Percentiles rank a stretch among this genome's conserved stretches.
Evolutionary conservation across 345 rosid species (phyloP).

Genomic region (Eucalyptus polybractea): DNA sequence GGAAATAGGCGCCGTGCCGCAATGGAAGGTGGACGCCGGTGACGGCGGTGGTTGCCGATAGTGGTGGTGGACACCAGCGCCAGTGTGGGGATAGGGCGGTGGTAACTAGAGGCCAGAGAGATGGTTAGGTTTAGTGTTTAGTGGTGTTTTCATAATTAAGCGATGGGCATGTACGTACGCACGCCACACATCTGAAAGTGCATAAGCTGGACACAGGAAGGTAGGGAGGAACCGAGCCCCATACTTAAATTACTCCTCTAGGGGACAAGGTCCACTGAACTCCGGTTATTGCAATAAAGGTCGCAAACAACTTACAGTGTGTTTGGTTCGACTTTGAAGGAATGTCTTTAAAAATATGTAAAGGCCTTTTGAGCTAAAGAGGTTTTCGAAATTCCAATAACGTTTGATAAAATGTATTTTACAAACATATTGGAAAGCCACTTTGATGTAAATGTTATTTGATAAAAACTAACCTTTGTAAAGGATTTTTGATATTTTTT

Average conservation of each 20-base stretch:
- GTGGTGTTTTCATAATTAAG: neutral
- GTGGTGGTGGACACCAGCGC: neutral
- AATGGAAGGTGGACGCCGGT: neutral
- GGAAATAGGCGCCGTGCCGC: neutral
- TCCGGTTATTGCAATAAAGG: neutral
- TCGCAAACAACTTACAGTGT: neutral
- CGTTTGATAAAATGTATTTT: neutral
- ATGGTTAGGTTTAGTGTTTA: neutral
- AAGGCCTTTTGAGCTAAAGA: neutral
- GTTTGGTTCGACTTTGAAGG: neutral
- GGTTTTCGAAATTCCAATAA: rapidly evolving
- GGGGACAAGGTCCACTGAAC: neutral
- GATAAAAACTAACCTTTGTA: neutral
- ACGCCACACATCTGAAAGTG: neutral
- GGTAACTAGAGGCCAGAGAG: neutral
- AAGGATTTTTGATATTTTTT: neutral
- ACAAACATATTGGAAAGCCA: neutral
- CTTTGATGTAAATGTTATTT: neutral
- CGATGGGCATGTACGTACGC: neutral
- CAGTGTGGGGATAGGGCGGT: neutral
- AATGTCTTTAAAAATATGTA: neutral
- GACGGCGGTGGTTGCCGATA: rapidly evolving
- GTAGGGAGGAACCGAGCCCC: neutral
- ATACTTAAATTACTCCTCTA: neutral
- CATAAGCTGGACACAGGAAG: neutral